A percentile compares a stretch with the other conserved stretches of the same genome.
These are phyloP conservation scores for Aspergillus saccharolyticus DNA, from an alignment of 495 filamentous ascomycete genomes.

Conservation along the genomic window DNA sequence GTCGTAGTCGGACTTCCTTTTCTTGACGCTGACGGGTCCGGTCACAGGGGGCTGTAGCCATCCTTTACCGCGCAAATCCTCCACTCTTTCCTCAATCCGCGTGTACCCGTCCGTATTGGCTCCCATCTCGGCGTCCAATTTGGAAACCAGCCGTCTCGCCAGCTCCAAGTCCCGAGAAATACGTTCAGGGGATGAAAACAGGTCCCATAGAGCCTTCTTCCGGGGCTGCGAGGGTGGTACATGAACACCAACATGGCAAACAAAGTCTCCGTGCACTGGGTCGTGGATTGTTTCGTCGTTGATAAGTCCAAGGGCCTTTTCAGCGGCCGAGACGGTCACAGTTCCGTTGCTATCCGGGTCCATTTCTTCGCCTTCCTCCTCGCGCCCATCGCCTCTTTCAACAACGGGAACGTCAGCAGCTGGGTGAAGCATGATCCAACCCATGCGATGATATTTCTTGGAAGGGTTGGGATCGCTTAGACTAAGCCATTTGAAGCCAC, in stretches of 20 bases:
- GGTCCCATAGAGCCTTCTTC: constrained; percentile 96
- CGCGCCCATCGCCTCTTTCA: constrained; percentile 55
- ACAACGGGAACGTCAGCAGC: constrained; percentile 56
- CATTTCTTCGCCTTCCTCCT: constrained; percentile 59
- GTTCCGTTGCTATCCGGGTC: constrained; percentile 32
- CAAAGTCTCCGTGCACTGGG: constrained; percentile 86
- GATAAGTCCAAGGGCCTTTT: constrained; percentile 83
- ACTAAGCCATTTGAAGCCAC: constrained; percentile 86
- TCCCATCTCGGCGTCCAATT: constrained; percentile 77
- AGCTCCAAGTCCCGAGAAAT: constrained; percentile 80
- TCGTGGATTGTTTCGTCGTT: constrained; percentile 97
- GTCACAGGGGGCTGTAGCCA: constrained; percentile 65
- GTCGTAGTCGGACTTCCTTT: constrained; percentile 54
- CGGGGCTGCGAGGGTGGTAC: constrained; percentile 76
- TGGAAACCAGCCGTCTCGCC: constrained; percentile 66
- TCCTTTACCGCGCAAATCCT: constrained; percentile 67
- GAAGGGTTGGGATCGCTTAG: constrained; percentile 93
- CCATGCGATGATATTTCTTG: constrained; percentile 96
- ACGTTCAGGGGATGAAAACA: constrained; percentile 86
- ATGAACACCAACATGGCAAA: constrained; percentile 94
- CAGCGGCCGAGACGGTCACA: constrained; percentile 50
- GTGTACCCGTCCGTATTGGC: constrained; percentile 58
- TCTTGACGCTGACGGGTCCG: constrained; percentile 52
- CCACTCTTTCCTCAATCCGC: constrained; percentile 81
- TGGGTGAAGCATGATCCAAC: constrained; percentile 94